Evolutionary conservation across 2,329 filamentous ascomycete species (phyloP).

Genomic region (Ceratocystis albifundus): DNA sequence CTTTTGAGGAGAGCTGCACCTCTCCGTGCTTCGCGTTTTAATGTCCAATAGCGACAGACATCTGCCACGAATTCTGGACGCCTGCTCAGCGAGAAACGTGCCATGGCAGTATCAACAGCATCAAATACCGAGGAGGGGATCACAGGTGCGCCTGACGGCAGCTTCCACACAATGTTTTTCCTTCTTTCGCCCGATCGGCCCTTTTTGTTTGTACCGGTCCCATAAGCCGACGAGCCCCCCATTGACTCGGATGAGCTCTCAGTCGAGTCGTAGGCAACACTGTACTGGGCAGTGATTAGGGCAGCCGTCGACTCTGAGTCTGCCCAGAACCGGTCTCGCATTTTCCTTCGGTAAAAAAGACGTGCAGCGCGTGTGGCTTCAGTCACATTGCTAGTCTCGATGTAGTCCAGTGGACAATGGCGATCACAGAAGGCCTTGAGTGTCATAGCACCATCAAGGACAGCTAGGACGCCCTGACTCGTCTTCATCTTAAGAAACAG

Average conservation of each 20-base stretch:
- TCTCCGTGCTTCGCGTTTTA: conserved; percentile 85
- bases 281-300: conserved; percentile 62
- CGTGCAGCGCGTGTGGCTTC: conserved; percentile 71
- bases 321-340: conserved; percentile 84
- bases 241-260: conserved; percentile 4
- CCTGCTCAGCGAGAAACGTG: conserved; percentile 67
- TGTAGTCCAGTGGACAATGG: conserved; percentile 83
- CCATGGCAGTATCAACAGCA: conserved; percentile 70
- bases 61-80: conserved; percentile 88
- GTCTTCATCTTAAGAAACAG: conserved; percentile 97
- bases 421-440: conserved; percentile 94
- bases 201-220: background rate
- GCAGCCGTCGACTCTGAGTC: conserved; percentile 77
- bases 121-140: conserved; percentile 83
- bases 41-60: conserved; percentile 92
- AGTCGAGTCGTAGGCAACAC: conserved; percentile 26
- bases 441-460: conserved; percentile 66
- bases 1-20: conserved; percentile 87
- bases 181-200: conserved; percentile 26
- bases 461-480: conserved; percentile 62
- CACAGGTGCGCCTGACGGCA: conserved; percentile 88
- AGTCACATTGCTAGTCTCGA: conserved; percentile 72
- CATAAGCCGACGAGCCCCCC: background rate
- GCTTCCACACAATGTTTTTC: conserved; percentile 52
- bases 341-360: conserved; percentile 77